phyloP scores from a whole-genome alignment of 2,329 filamentous ascomycete species.

The Fusarium sp. region DNA sequence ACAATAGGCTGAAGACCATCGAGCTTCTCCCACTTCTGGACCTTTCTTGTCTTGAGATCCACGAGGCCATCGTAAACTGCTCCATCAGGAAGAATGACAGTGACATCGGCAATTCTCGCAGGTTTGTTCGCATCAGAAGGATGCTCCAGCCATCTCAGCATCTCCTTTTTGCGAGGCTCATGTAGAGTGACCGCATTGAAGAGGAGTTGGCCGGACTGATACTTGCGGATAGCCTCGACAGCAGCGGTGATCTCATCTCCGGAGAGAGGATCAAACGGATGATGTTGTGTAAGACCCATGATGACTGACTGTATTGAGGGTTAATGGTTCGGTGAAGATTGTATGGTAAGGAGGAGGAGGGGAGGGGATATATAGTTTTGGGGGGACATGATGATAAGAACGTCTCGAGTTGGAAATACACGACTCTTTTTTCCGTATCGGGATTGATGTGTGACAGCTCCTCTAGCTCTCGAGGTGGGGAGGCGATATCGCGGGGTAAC shows the following conservation, averaged over 20 bases:
- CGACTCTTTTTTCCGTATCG: conserved; percentile 37
- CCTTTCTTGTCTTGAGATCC: conserved; percentile 71
- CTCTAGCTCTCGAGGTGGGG: neutral
- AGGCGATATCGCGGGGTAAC: conserved; percentile 15
- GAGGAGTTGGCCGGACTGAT: conserved; percentile 72
- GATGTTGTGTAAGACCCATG: conserved; percentile 28
- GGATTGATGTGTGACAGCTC: conserved; percentile 11
- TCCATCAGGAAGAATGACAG: conserved; percentile 81
- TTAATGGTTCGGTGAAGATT: neutral
- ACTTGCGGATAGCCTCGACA: conserved; percentile 71
- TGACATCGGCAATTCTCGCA: conserved; percentile 79
- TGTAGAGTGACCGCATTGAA: conserved; percentile 89
- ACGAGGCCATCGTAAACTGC: conserved; percentile 86
- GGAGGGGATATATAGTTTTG: conserved; percentile 25
- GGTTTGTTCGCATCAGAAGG: conserved; percentile 70
- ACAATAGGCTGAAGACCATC: conserved; percentile 84
- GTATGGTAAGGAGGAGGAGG: neutral
- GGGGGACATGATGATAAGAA: neutral
- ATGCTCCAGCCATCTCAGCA: conserved; percentile 80
- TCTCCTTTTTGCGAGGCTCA: conserved; percentile 86
- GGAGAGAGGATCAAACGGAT: conserved; percentile 43
- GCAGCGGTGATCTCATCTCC: conserved; percentile 80
- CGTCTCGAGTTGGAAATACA: conserved; percentile 11
- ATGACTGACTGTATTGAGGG: neutral
- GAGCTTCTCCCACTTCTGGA: conserved; percentile 78